These are phyloP conservation scores for Magnusiomyces tetraspermus DNA, from an alignment of 1,139 yeast species.

Conservation along the genomic window DNA sequence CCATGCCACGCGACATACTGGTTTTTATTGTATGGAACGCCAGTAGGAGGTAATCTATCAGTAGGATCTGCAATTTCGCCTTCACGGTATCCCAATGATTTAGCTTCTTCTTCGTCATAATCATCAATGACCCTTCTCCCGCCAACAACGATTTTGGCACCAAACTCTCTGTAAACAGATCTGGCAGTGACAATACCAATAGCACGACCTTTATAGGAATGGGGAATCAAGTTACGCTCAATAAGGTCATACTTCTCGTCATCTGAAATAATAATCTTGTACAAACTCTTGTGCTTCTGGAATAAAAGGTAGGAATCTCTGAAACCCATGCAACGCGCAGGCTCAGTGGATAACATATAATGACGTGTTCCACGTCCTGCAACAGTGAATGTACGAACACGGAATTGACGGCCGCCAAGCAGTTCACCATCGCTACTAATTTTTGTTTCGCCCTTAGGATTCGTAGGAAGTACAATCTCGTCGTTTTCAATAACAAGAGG, in stretches of 20 bases:
- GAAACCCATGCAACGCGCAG: slow-evolving; percentile 90
- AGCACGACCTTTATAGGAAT: slow-evolving; percentile 81
- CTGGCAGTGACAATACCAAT: slow-evolving; percentile 88
- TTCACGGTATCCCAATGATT: slow-evolving; percentile 60
- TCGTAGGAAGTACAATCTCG: slow-evolving; percentile 74
- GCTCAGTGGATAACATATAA: slow-evolving; percentile 90
- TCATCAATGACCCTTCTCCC: slow-evolving; percentile 83
- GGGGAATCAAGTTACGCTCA: slow-evolving; percentile 73
- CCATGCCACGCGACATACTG: slow-evolving; percentile 48
- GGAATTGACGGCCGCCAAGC: slow-evolving; percentile 64
- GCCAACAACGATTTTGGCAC: slow-evolving; percentile 69
- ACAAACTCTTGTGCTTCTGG: slow-evolving; percentile 68
- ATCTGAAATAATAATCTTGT: slow-evolving; percentile 64
- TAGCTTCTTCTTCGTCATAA: slow-evolving; percentile 71
- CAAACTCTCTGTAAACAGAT: slow-evolving; percentile 84
- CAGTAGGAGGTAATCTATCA: slow-evolving; percentile 40
- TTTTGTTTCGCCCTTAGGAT: slow-evolving; percentile 70
- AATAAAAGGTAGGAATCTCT: slow-evolving; percentile 86
- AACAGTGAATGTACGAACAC: slow-evolving; percentile 75
- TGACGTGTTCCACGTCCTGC: slow-evolving; percentile 61
- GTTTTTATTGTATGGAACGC: slow-evolving; percentile 38
- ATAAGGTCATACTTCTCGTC: slow-evolving; percentile 79
- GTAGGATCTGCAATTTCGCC: slow-evolving; percentile 78
- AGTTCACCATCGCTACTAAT: slow-evolving; percentile 61
- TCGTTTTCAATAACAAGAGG: slow-evolving; percentile 55